Evolutionary conservation across 768 basidiomycete genomes (phyloP).

Genomic region (Boletellus ananiceps): DNA sequence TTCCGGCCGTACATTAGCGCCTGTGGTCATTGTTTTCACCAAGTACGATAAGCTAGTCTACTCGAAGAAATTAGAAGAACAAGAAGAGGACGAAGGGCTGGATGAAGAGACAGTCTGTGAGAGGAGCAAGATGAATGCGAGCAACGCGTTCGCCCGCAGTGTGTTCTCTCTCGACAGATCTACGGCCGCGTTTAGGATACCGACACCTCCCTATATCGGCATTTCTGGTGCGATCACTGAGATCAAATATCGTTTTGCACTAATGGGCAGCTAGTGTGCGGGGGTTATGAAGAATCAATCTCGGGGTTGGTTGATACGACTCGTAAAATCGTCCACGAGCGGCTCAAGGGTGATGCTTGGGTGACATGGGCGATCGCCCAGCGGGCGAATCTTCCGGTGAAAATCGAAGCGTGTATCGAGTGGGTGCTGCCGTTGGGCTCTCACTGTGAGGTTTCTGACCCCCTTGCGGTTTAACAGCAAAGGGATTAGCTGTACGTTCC

Average conservation of each 20-base stretch:
- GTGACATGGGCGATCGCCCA: conserved; percentile 6
- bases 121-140: neutral
- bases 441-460: neutral
- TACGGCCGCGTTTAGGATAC: neutral
- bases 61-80: neutral
- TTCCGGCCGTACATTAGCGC: neutral
- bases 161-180: neutral
- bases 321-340: neutral
- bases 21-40: conserved; percentile 6
- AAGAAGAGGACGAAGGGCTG: neutral
- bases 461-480: neutral
- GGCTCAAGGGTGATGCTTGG: conserved; percentile 8
- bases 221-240: neutral
- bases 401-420: conserved; percentile 7
- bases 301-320: neutral
- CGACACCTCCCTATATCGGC: neutral
- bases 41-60: conserved; percentile 5
- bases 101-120: neutral
- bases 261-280: neutral
- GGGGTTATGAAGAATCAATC: neutral
- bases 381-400: conserved; percentile 2
- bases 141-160: neutral
- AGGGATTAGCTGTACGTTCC: conserved; percentile 1
- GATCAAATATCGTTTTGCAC: neutral
- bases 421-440: neutral